These are phyloP conservation scores for Cyamopsis tetragonoloba DNA, from an alignment of 306 rosid species.

Conservation along the genomic window DNA sequence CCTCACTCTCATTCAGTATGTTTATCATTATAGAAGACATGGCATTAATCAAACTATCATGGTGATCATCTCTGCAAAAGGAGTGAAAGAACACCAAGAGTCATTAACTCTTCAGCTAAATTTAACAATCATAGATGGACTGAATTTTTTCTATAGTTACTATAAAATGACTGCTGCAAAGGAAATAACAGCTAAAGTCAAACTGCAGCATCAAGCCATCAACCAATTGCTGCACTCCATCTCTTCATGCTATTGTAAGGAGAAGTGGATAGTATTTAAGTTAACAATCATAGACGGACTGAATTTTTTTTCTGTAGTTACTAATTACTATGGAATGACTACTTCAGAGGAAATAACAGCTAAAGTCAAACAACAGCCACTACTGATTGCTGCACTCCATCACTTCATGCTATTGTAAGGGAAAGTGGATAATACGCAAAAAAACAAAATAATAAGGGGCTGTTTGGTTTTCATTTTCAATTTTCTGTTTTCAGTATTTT, in stretches of 20 bases:
- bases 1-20: conserved; percentile 49
- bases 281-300: conserved; percentile 6
- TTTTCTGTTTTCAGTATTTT: too few species aligned
- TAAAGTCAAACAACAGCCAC: not conserved
- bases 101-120: conserved; percentile 15
- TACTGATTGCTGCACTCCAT: not conserved
- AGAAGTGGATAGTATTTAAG: conserved; percentile 10
- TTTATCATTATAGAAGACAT: conserved; percentile 60
- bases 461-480: too few species aligned
- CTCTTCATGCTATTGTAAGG: conserved; percentile 10
- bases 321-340: not conserved
- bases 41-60: conserved; percentile 50
- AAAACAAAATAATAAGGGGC: too few species aligned
- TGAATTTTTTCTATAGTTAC: not conserved
- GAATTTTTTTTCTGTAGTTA: not conserved
- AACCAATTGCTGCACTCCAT: not conserved
- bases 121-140: conserved; percentile 8
- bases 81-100: not conserved
- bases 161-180: not conserved
- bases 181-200: not conserved
- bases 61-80: conserved; percentile 62
- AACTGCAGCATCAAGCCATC: not conserved
- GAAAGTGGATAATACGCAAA: not conserved
- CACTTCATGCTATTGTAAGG: conserved; percentile 11
- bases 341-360: not conserved